phyloP scores from a whole-genome alignment of 192 early-diverging fungal genomes.

The Coemansia sp. region DNA sequence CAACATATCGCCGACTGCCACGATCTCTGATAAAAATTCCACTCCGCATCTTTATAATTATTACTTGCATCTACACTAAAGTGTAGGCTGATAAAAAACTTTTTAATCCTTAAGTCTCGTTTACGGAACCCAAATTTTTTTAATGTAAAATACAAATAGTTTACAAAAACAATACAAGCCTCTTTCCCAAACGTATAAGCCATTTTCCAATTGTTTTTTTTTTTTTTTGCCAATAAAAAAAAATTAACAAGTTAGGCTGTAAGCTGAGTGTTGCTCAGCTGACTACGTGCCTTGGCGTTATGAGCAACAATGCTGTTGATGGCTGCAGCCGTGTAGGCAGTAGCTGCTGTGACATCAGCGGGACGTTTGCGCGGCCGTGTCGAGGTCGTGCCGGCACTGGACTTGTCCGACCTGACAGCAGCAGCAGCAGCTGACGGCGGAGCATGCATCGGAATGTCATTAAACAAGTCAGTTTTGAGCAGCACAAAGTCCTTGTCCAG shows the following conservation, averaged over 20 bases:
- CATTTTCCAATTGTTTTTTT: too few species aligned
- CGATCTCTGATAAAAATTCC: conserved; percentile 1
- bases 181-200: too few species aligned
- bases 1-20: conserved; percentile 37
- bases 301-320: conserved; percentile 47
- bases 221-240: too few species aligned
- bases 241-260: neutral
- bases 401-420: neutral
- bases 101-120: too few species aligned
- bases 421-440: neutral
- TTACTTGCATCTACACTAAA: too few species aligned
- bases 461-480: conserved; percentile 44
- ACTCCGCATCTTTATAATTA: too few species aligned
- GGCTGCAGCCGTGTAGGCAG: conserved; percentile 42
- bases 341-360: conserved; percentile 35
- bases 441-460: conserved; percentile 13
- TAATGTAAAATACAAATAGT: neutral
- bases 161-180: neutral
- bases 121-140: neutral
- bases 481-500: conserved; percentile 43
- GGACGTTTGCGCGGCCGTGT: conserved; percentile 21
- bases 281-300: conserved; percentile 39
- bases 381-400: neutral
- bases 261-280: conserved; percentile 11
- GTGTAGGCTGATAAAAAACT: too few species aligned